Percentiles rank a stretch among this genome's conserved stretches.
Evolutionary conservation across 441 rosid genomes (phyloP).

Genomic region (Populus hybrid): DNA sequence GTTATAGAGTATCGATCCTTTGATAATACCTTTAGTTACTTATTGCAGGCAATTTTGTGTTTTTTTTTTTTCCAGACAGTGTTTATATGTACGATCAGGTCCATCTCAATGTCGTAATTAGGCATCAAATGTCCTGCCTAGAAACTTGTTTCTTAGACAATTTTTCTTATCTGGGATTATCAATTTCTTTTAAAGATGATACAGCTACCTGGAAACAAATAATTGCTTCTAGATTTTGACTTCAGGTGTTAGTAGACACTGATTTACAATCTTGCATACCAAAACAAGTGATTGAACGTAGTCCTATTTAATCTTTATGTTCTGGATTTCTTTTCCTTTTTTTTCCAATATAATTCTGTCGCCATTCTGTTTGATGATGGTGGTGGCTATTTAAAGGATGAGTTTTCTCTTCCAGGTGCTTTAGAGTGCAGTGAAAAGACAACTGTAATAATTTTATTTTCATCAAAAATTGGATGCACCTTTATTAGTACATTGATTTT

Average conservation of each 20-base stretch:
- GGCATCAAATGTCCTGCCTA: not conserved
- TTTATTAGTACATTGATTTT: not conserved
- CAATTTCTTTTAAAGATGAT: not conserved
- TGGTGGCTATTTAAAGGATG: not conserved
- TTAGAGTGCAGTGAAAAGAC: not conserved
- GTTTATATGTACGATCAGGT: not conserved
- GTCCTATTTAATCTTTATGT: not conserved
- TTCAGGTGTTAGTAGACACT: not conserved
- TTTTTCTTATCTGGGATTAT: not conserved
- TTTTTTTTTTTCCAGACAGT: not conserved
- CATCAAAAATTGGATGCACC: not conserved
- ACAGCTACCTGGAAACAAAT: not conserved
- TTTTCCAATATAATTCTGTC: not conserved
- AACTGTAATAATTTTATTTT: not conserved
- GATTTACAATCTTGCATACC: not conserved
- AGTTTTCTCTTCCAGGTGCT: not conserved
- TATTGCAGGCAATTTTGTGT: not conserved
- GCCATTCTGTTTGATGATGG: not conserved
- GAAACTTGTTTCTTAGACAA: not conserved
- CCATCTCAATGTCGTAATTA: not conserved
- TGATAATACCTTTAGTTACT: not conserved
- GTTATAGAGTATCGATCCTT: not conserved
- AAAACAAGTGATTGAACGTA: not conserved
- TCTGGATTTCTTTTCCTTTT: not conserved
- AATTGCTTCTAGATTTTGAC: not conserved